phyloP scores from a whole-genome alignment of 768 basidiomycete species.

The Favolaschia claudopus region DNA sequence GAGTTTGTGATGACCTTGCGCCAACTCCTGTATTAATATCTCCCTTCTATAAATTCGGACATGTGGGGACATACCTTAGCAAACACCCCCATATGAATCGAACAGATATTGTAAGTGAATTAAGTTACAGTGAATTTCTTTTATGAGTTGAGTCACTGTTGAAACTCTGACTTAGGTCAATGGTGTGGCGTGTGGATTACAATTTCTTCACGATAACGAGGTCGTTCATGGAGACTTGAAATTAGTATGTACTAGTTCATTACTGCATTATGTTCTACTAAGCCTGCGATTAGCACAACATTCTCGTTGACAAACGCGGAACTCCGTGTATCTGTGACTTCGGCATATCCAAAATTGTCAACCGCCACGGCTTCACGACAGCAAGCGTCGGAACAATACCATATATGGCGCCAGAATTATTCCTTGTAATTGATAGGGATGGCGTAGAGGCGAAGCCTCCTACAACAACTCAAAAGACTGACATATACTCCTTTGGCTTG shows the following conservation, averaged over 20 bases:
- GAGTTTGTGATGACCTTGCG: constrained; percentile 8
- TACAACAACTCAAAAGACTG: constrained; percentile 9
- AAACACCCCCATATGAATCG: constrained; percentile 6
- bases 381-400: constrained; percentile 8
- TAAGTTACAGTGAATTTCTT: background rate
- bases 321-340: constrained; percentile 19
- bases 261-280: background rate
- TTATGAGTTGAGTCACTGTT: background rate
- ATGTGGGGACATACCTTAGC: constrained; percentile 8
- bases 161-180: constrained; percentile 1
- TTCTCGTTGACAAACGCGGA: constrained; percentile 19
- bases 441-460: background rate
- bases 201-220: constrained; percentile 13
- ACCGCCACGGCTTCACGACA: constrained; percentile 10
- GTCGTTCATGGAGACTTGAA: constrained; percentile 21
- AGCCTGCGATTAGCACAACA: background rate
- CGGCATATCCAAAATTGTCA: constrained; percentile 14
- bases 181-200: constrained; percentile 15
- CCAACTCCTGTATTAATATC: constrained; percentile 13
- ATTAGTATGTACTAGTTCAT: constrained; percentile 2
- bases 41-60: constrained; percentile 11
- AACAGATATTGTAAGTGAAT: background rate
- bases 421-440: constrained; percentile 5
- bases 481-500: constrained; percentile 17
- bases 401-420: constrained; percentile 15